A percentile compares a stretch with the other conserved stretches of the same genome.
Conservation (phyloP, 768 basidiomycete species). For the Suillus discolor region DNA sequence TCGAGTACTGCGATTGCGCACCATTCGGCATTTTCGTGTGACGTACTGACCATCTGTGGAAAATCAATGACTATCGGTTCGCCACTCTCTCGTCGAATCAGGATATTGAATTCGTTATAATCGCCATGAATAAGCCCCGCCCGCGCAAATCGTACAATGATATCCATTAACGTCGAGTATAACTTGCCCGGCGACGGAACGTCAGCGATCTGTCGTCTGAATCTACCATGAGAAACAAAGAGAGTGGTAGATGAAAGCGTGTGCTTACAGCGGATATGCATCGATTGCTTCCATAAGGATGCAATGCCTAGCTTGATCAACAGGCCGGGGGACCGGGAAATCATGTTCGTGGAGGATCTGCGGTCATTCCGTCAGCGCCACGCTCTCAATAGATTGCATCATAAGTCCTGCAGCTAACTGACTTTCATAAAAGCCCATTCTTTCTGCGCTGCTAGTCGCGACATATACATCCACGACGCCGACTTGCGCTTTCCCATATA, state of each 20-base stretch:
- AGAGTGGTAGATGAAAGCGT: not conserved
- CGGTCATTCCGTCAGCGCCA: not conserved
- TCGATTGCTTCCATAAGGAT: conserved; percentile 97
- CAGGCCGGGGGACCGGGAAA: conserved; percentile 91
- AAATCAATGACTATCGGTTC: conserved; percentile 96
- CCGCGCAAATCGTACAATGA: conserved; percentile 92
- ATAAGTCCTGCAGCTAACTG: not conserved
- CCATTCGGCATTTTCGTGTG: conserved; percentile 97
- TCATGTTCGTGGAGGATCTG: conserved; percentile 90
- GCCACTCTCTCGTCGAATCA: conserved; percentile 75
- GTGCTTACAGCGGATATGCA: conserved; percentile 85
- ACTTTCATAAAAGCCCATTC: conserved; percentile 99
- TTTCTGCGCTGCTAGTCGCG: conserved; percentile 92
- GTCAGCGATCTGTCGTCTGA: conserved; percentile 84
- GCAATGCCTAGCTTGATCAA: conserved; percentile 94
- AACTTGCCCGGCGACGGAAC: conserved; percentile 86
- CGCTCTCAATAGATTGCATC: not conserved
- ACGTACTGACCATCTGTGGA: conserved; percentile 98
- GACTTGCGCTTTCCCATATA: conserved; percentile 95
- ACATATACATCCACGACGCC: conserved; percentile 99
- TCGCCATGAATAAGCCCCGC: conserved; percentile 98
- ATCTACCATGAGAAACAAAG: conserved; percentile 8
- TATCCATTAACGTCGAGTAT: conserved; percentile 91
- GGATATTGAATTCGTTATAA: conserved; percentile 99
- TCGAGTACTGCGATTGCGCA: conserved; percentile 42